Conservation (phyloP, 2,329 filamentous ascomycete species). For the Venturia aucupariae region DNA sequence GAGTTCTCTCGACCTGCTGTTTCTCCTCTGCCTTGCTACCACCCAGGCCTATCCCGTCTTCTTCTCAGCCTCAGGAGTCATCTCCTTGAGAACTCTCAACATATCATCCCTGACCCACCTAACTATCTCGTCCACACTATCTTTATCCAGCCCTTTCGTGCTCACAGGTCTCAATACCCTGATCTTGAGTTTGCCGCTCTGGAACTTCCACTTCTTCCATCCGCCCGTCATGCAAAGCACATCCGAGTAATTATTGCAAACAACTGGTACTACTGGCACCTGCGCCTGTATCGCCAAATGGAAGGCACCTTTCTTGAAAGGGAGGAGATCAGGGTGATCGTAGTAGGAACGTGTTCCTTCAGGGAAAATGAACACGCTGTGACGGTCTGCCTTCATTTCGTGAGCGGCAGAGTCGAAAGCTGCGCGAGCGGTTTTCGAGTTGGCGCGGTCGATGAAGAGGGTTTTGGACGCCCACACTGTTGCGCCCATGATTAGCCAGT, state of each 20-base stretch:
- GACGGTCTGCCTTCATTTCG: conserved; percentile 59
- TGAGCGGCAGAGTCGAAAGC: conserved; percentile 76
- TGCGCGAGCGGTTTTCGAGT: conserved; percentile 69
- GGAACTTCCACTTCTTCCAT: conserved; percentile 52
- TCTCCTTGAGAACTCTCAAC: conserved; percentile 48
- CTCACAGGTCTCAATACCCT: conserved; percentile 71
- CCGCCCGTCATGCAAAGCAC: conserved; percentile 24
- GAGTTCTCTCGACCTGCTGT: neutral
- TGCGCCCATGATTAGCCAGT: neutral
- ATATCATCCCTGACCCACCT: conserved; percentile 62
- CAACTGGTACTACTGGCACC: conserved; percentile 81
- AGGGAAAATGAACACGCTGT: conserved; percentile 76
- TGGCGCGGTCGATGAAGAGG: conserved; percentile 91
- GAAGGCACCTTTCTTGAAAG: conserved; percentile 99
- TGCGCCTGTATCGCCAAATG: conserved; percentile 90
- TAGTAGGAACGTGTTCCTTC: conserved; percentile 91
- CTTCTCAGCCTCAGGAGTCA: conserved; percentile 20
- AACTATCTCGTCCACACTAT: conserved; percentile 69
- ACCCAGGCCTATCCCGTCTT: neutral
- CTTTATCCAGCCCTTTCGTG: conserved; percentile 61
- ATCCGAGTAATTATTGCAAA: conserved; percentile 42
- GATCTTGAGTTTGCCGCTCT: conserved; percentile 8
- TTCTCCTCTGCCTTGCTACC: neutral
- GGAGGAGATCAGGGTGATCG: conserved; percentile 68
- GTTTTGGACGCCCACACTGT: conserved; percentile 65